phyloP scores from a whole-genome alignment of 371 early-diverging fungal species.

The Mortierella sp. region DNA sequence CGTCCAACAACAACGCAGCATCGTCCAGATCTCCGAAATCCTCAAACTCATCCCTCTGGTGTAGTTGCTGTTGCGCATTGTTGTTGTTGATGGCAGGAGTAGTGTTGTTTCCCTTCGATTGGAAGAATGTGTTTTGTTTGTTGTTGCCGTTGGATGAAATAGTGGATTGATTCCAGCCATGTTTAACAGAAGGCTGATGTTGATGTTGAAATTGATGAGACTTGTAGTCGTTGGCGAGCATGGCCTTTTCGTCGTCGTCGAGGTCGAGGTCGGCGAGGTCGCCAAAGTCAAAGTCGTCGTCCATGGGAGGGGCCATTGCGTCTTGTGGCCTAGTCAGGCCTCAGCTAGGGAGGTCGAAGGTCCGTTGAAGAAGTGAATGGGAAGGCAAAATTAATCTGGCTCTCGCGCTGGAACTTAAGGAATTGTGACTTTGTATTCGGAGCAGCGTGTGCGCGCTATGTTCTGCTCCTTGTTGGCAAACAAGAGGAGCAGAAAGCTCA shows the following conservation, averaged over 20 bases:
- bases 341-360: not conserved
- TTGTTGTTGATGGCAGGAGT: not conserved
- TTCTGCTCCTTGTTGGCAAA: too few species aligned
- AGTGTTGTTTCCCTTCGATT: not conserved
- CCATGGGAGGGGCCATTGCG: constrained; percentile 28
- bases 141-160: not conserved
- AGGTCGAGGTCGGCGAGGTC: constrained; percentile 32
- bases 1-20: constrained; percentile 29
- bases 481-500: too few species aligned
- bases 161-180: not conserved
- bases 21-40: constrained; percentile 52
- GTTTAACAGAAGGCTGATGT: not conserved
- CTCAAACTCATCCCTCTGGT: constrained; percentile 36
- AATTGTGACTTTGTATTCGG: too few species aligned
- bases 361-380: too few species aligned
- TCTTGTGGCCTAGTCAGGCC: constrained; percentile 7
- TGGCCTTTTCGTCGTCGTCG: constrained; percentile 26
- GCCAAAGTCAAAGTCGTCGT: constrained; percentile 41
- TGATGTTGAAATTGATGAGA: not conserved
- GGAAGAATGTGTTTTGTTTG: not conserved
- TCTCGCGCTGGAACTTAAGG: too few species aligned
- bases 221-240: constrained; percentile 5
- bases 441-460: too few species aligned
- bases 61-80: not conserved
- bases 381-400: too few species aligned